Base-by-base conservation (phyloP, 306 rosid species). In the Ormosia emarginata region DNA sequence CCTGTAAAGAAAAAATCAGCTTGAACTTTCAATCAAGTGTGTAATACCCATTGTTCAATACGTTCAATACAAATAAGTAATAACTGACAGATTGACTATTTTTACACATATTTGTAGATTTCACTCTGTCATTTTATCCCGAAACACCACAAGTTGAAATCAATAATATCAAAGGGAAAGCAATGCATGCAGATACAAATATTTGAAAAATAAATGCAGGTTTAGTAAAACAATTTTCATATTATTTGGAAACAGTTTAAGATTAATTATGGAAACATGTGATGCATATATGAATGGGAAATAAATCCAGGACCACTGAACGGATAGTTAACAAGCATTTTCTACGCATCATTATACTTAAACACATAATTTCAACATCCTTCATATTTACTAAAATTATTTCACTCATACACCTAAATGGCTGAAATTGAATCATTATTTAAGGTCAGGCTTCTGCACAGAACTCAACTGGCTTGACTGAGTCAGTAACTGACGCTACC, bases 1-100 rank as follows among this genome's bases (percentile, higher is more conserved):
- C 98, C 99, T 95, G 91, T 73, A 79, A 80, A 79, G 63, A 78
- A 8, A 79, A 69, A 46, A 85, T 65, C 62, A 80, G 69, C 69
- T 77, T 84, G 6, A 82, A 86, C 24, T 47, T 50, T 69, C 37
- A 75, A 61, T 53, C 53, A 7, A 9, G 9, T n/a, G 64, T 64
- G 33, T 43, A 29, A 29, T 15, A 11, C 55, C 67, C 40, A 41
- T 11, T 33, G 44, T 53, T 67, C 52, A 74, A 74, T 36, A 49
- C 65, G 75, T 50, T 14, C n/a, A 56, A 62, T 1, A 15, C 63
- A 49, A 17, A 81, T 63, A 76, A 71, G n/a, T 71, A 17, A 81
- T 63, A 76, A 71, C 11, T 71, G 46, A 65, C n/a, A 6, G 43
- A 46, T 7, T 18, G 17, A 11, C 37, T 30, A 12, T 15, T 14